phyloP scores from a whole-genome alignment of 78 protist species.

The Anaeramoeba ignava region DNA sequence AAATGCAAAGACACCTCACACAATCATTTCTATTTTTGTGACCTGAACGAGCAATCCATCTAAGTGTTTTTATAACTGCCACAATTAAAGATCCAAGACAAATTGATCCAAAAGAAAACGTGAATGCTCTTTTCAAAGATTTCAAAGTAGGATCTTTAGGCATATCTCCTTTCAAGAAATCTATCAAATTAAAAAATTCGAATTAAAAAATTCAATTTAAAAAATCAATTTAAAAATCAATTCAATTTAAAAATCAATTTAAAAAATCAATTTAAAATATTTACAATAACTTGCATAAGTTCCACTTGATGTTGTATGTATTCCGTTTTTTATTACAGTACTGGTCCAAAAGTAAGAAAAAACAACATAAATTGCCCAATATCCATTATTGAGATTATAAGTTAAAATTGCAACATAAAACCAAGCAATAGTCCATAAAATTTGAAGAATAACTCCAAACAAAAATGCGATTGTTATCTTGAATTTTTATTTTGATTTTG shows the following conservation, averaged over 20 bases:
- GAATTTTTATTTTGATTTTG: too few relatives aligned
- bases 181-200: conserved; percentile 54
- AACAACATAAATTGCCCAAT: too few relatives aligned
- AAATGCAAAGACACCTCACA: conserved; percentile 8
- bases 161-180: conserved; percentile 10
- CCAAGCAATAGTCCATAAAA: too few relatives aligned
- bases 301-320: conserved; percentile 46
- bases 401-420: too few relatives aligned
- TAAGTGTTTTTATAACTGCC: conserved; percentile 27
- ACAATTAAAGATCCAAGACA: conserved; percentile 56
- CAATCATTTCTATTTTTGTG: not conserved
- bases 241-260: too few relatives aligned
- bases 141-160: conserved; percentile 26
- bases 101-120: conserved; percentile 49
- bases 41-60: conserved; percentile 22
- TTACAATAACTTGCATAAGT: conserved; percentile 50
- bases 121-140: conserved; percentile 29
- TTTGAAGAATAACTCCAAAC: too few relatives aligned
- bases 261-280: too few relatives aligned
- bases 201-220: too few relatives aligned
- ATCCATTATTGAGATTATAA: too few relatives aligned
- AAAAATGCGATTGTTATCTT: too few relatives aligned
- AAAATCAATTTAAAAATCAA: too few relatives aligned
- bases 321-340: conserved; percentile 41
- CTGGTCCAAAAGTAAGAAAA: conserved; percentile 49